Base-by-base conservation (phyloP, 2,329 filamentous ascomycete species). In the Aspergillus fijiensis region DNA sequence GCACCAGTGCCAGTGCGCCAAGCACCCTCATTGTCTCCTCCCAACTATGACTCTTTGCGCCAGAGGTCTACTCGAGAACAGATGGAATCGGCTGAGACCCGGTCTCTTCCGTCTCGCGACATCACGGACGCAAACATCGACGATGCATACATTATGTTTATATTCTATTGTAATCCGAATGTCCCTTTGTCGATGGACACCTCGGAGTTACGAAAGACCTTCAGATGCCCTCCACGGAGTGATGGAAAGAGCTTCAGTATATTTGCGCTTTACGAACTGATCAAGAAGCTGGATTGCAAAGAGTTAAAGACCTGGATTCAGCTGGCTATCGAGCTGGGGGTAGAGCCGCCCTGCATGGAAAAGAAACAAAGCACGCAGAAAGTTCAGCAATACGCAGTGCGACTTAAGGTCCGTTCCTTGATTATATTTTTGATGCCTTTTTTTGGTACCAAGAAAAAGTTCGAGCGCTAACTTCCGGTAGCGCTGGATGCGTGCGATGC, bases 401-500 rank as follows among this genome's bases (percentile, higher is more conserved):
- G 93, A 60, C 79, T 97, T 59, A 97, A 97, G 86, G 91, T 93
- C 77, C 70, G 77, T 70, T 19, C 10, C 9, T 19, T 23, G 21
- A 29, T 45, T 4, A 5, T 45, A 45, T 45, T 14, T 16, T 9
- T 45, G 14, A 19, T 9, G 39, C 9, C 16, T 45, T 45, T 16
- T 6, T 45, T 5, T 5, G 7, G 5, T 45, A n/a, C 6, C 12
- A 45, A 16, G 16, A 16, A 7, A 19, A n/a, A 45, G 16, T 16
- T 16, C 39, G 16, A 19, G 39, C 39, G 39, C 39, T 45, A 45
- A 45, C 39, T 45, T 19, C 39, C 16, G 5, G 12, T 69, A 91
- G 90, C 88, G 94, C 71, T 97, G 93, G 93, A 95, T 97, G 91
- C 91, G 92, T 73, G 93, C 92, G 5, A 94, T 96, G 89, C 93